Evolutionary conservation across 1,139 yeast genomes (phyloP).

Genomic region (Lodderomyces margitis): DNA sequence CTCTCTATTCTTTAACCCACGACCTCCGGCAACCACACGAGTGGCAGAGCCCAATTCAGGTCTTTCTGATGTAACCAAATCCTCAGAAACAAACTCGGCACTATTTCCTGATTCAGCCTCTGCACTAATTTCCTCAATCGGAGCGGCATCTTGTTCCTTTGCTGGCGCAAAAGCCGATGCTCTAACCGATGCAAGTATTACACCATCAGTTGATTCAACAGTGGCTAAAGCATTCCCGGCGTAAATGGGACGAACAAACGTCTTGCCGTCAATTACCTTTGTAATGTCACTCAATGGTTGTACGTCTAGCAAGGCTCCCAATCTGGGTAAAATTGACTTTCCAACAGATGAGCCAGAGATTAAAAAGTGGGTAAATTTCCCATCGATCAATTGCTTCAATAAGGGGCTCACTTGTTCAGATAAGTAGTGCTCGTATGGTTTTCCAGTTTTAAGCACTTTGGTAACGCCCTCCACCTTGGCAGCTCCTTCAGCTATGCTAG

Average conservation of each 20-base stretch:
- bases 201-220: slow-evolving; percentile 65
- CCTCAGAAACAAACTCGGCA: slow-evolving; percentile 67
- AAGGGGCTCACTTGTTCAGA: slow-evolving; percentile 70
- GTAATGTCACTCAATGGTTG: slow-evolving; percentile 87
- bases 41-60: slow-evolving; percentile 89
- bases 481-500: slow-evolving; percentile 42
- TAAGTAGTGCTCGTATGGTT: slow-evolving; percentile 52
- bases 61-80: slow-evolving; percentile 73
- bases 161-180: slow-evolving; percentile 79
- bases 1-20: slow-evolving; percentile 89
- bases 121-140: slow-evolving; percentile 50
- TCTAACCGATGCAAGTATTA: slow-evolving; percentile 73
- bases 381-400: slow-evolving; percentile 42
- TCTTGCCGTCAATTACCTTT: slow-evolving; percentile 60
- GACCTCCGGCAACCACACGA: slow-evolving; percentile 85
- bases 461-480: slow-evolving; percentile 38
- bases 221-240: slow-evolving; percentile 95
- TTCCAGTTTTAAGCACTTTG: slow-evolving; percentile 52
- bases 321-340: slow-evolving; percentile 80
- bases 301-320: slow-evolving; percentile 78
- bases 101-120: slow-evolving; percentile 30
- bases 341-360: slow-evolving; percentile 86
- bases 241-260: slow-evolving; percentile 90
- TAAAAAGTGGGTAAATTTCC: slow-evolving; percentile 62
- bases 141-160: slow-evolving; percentile 38